These are phyloP conservation scores for Viola odorata DNA, from an alignment of 345 rosid species.

Conservation along the genomic window DNA sequence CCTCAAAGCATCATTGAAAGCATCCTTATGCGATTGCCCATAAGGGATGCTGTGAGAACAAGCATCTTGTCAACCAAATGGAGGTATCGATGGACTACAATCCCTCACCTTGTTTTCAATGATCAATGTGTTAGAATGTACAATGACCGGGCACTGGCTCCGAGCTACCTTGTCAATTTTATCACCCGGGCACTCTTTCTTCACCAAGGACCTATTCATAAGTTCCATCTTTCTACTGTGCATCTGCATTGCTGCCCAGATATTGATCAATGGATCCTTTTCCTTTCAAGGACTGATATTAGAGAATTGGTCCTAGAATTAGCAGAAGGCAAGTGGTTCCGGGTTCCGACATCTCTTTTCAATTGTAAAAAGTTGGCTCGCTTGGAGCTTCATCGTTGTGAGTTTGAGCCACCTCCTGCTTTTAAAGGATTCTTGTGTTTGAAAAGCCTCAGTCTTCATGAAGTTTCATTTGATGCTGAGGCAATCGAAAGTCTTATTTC, in stretches of 20 bases:
- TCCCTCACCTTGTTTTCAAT: slow-evolving; percentile 69
- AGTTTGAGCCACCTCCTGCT: slow-evolving; percentile 58
- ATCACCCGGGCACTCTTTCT: slow-evolving; percentile 64
- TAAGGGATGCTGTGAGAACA: slow-evolving; percentile 73
- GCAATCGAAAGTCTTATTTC: slow-evolving; percentile 72
- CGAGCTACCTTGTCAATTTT: slow-evolving; percentile 53
- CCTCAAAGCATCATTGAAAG: slow-evolving; percentile 79
- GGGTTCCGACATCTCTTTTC: slow-evolving; percentile 74
- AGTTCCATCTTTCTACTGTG: slow-evolving; percentile 66
- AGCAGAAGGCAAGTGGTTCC: slow-evolving; percentile 83
- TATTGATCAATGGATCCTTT: slow-evolving; percentile 90
- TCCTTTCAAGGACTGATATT: slow-evolving; percentile 67
- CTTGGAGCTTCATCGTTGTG: slow-evolving; percentile 73
- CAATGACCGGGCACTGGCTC: slow-evolving; percentile 27
- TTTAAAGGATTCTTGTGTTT: slow-evolving; percentile 70
- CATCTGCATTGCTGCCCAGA: slow-evolving; percentile 59
- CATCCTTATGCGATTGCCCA: slow-evolving; percentile 57
- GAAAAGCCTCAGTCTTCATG: slow-evolving; percentile 68
- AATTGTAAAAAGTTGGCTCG: slow-evolving; percentile 50
- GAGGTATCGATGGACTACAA: slow-evolving; percentile 74
- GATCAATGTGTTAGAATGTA: slow-evolving; percentile 41
- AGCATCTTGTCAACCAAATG: slow-evolving; percentile 72
- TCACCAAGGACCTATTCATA: slow-evolving; percentile 84
- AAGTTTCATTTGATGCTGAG: slow-evolving; percentile 67
- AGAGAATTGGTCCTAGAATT: slow-evolving; percentile 68